These are phyloP conservation scores for Conticribra weissflogii DNA, from an alignment of 108 stramenopile genomes.

Conservation along the genomic window DNA sequence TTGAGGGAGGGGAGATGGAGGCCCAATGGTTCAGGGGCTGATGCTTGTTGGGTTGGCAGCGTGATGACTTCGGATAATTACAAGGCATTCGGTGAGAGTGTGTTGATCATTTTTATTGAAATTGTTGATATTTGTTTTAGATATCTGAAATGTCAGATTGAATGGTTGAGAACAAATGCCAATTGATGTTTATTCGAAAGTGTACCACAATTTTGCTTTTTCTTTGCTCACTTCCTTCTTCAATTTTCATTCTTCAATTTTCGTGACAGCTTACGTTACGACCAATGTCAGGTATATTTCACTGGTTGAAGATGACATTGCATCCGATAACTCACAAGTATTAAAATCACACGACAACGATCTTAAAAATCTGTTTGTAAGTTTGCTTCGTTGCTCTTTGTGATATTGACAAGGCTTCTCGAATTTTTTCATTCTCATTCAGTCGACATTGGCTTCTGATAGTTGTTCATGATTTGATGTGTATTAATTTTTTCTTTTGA, in stretches of 20 bases:
- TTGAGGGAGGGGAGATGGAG: constrained; percentile 42
- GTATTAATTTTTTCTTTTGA: background rate
- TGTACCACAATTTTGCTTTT: background rate
- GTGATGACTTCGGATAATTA: constrained; percentile 33
- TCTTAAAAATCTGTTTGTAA: constrained; percentile 35
- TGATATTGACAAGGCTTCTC: no score
- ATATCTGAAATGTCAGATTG: no score
- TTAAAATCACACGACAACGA: constrained; percentile 37
- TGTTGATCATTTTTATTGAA: background rate
- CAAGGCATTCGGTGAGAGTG: constrained; percentile 35
- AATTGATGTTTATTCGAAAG: no score
- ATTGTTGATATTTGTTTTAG: background rate
- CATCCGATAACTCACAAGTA: constrained; percentile 24
- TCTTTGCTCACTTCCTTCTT: background rate
- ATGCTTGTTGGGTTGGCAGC: constrained; percentile 47
- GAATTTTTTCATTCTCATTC: no score
- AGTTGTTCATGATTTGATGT: no score
- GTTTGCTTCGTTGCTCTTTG: background rate
- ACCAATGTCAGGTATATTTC: constrained; percentile 35
- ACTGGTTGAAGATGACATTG: constrained; percentile 30
- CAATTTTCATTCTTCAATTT: no score
- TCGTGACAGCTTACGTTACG: constrained; percentile 41
- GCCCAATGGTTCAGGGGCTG: constrained; percentile 22
- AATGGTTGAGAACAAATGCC: no score
- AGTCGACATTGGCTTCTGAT: no score